phyloP scores from a whole-genome alignment of 129 eudicot species.

The Artemisia tridentata region DNA sequence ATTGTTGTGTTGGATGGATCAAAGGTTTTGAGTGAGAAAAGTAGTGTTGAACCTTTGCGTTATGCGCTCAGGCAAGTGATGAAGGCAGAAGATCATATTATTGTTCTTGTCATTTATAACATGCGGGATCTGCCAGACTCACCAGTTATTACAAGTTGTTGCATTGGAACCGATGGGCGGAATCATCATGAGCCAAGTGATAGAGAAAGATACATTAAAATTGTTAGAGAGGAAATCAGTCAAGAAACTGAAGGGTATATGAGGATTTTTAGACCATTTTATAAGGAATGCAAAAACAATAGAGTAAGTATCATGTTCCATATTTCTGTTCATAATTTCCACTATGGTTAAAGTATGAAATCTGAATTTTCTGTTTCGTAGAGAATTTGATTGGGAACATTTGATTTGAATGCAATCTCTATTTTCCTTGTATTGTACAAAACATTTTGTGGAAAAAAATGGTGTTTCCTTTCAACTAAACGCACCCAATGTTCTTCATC shows the following conservation, averaged over 20 bases:
- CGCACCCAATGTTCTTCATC: no score
- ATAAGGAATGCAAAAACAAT: conserved; percentile 37
- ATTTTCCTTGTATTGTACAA: no score
- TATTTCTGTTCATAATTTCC: not conserved
- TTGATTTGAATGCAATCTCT: no score
- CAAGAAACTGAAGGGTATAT: conserved; percentile 26
- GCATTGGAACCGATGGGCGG: conserved; percentile 24
- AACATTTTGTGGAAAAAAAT: no score
- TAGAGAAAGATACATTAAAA: conserved; percentile 23
- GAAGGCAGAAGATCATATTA: conserved; percentile 31
- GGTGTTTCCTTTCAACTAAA: no score
- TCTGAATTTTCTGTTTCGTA: no score
- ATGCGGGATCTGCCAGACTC: conserved; percentile 23
- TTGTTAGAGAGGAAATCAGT: conserved; percentile 39
- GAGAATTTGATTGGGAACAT: no score
- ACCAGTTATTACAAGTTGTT: conserved; percentile 34
- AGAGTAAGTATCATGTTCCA: conserved; percentile 27
- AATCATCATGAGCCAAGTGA: conserved; percentile 29
- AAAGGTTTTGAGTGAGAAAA: conserved; percentile 27
- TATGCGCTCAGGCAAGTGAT: conserved; percentile 32
- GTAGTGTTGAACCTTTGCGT: conserved; percentile 33
- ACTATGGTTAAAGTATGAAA: no score
- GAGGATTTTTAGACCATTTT: conserved; percentile 32
- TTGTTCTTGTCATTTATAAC: conserved; percentile 42
- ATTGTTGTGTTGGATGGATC: conserved; percentile 46